phyloP scores from a whole-genome alignment of 805 yeast genomes.

The Lipomyces yamanashiensis region DNA sequence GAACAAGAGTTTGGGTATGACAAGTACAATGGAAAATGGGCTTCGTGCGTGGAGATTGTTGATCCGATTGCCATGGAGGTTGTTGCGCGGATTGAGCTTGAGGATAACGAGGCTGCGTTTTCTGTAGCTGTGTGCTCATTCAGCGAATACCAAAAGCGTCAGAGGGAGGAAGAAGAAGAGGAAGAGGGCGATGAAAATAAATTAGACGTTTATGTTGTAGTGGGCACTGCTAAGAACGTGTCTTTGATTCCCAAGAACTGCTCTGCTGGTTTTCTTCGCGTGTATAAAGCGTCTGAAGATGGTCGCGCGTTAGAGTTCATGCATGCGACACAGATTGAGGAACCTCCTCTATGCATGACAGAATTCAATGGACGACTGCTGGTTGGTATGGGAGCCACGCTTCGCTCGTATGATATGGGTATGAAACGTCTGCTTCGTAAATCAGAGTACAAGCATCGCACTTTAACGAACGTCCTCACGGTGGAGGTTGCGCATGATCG shows the following conservation, averaged over 20 bases:
- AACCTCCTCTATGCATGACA: constrained; percentile 54
- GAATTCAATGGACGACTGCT: constrained; percentile 65
- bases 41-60: constrained; percentile 57
- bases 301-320: constrained; percentile 53
- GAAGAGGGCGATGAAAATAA: constrained; percentile 24
- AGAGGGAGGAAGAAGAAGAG: constrained; percentile 19
- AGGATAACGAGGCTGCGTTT: constrained; percentile 51
- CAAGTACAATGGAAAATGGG: constrained; percentile 48
- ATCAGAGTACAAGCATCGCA: constrained; percentile 54
- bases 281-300: constrained; percentile 42
- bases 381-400: constrained; percentile 57
- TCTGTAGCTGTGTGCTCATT: constrained; percentile 48
- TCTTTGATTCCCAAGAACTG: constrained; percentile 37
- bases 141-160: constrained; percentile 11
- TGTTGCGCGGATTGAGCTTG: constrained; percentile 54
- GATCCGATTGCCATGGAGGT: constrained; percentile 53
- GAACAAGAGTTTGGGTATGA: constrained; percentile 55
- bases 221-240: constrained; percentile 43
- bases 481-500: constrained; percentile 61
- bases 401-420: constrained; percentile 76
- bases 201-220: constrained; percentile 37
- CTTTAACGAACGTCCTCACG: constrained; percentile 57
- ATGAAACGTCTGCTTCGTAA: constrained; percentile 76
- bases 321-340: constrained; percentile 65
- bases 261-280: constrained; percentile 41